A percentile compares a stretch with the other conserved stretches of the same genome.
Evolutionary conservation across 2,329 filamentous ascomycete species (phyloP).

Genomic region (Arachnomyces sp.): DNA sequence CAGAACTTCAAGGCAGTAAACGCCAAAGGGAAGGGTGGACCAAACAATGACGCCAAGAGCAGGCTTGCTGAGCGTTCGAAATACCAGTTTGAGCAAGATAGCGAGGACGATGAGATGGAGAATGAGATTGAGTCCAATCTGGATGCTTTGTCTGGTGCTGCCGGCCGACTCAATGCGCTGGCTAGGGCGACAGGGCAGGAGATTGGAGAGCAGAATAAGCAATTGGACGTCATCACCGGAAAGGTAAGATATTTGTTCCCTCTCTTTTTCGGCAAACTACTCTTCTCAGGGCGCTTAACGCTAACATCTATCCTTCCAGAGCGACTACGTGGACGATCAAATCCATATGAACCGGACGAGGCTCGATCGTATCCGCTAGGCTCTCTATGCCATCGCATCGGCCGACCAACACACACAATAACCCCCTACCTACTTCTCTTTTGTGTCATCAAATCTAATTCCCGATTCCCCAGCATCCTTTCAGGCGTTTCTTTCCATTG

Average conservation of each 20-base stretch:
- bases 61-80: conserved; percentile 58
- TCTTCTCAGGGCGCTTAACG: not conserved
- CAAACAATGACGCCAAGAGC: conserved; percentile 35
- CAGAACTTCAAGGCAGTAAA: conserved; percentile 58
- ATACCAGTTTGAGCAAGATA: conserved; percentile 72
- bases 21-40: conserved; percentile 40
- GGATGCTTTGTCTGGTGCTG: conserved; percentile 52
- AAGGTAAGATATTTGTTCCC: conserved; percentile 52
- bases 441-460: too few relatives aligned
- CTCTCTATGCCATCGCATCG: not conserved
- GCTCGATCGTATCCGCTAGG: conserved; percentile 48
- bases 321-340: conserved; percentile 72
- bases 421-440: too few relatives aligned
- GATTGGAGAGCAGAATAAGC: conserved; percentile 66
- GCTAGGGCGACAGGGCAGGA: conserved; percentile 67
- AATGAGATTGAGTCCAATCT: conserved; percentile 62
- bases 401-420: too few relatives aligned
- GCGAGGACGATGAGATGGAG: conserved; percentile 60
- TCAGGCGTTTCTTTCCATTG: too few relatives aligned
- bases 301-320: conserved; percentile 43
- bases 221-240: conserved; percentile 65
- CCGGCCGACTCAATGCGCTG: conserved; percentile 62
- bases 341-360: conserved; percentile 69
- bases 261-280: not conserved
- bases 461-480: too few relatives aligned